phyloP scores from a whole-genome alignment of 2,329 filamentous ascomycete genomes.

The Fusarium xyrophilum region DNA sequence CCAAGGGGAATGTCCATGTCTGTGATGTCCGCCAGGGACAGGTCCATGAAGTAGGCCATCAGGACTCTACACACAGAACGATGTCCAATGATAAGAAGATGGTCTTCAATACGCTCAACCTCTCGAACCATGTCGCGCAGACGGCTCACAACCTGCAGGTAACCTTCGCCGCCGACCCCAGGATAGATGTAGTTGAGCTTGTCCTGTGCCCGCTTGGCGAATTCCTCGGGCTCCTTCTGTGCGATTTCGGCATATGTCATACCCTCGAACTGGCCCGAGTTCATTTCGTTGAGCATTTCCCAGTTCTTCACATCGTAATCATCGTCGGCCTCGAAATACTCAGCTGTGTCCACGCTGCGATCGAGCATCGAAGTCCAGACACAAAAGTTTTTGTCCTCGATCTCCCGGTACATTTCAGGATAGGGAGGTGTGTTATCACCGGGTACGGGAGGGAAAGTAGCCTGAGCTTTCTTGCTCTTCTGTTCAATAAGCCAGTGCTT shows the following conservation, averaged over 20 bases:
- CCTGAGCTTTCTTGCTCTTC: constrained; percentile 75
- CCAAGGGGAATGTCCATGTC: constrained; percentile 93
- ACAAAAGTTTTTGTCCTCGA: constrained; percentile 88
- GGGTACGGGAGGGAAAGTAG: constrained; percentile 85
- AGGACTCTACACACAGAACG: constrained; percentile 90
- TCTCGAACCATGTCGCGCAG: constrained; percentile 95
- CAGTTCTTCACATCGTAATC: constrained; percentile 97
- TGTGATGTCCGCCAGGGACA: constrained; percentile 89
- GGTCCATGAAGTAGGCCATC: constrained; percentile 94
- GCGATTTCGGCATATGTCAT: constrained; percentile 94
- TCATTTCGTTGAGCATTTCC: constrained; percentile 97
- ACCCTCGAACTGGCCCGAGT: constrained; percentile 90
- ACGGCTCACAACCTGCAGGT: constrained; percentile 95
- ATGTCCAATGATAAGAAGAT: constrained; percentile 90
- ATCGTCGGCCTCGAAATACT: constrained; percentile 88
- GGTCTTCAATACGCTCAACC: constrained; percentile 95
- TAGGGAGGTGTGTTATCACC: constrained; percentile 96
- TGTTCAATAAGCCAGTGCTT: constrained; percentile 84
- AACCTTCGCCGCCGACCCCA: constrained; percentile 93
- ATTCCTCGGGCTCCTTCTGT: constrained; percentile 80
- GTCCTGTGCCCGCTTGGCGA: constrained; percentile 76
- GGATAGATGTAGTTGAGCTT: constrained; percentile 98
- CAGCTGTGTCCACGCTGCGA: constrained; percentile 84
- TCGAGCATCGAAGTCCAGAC: constrained; percentile 98
- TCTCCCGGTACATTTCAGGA: constrained; percentile 75